A percentile compares a stretch with the other conserved stretches of the same genome.
These are phyloP conservation scores for Paramecium octaurelia DNA, from an alignment of 73 alveolate genomes.

Conservation along the genomic window DNA sequence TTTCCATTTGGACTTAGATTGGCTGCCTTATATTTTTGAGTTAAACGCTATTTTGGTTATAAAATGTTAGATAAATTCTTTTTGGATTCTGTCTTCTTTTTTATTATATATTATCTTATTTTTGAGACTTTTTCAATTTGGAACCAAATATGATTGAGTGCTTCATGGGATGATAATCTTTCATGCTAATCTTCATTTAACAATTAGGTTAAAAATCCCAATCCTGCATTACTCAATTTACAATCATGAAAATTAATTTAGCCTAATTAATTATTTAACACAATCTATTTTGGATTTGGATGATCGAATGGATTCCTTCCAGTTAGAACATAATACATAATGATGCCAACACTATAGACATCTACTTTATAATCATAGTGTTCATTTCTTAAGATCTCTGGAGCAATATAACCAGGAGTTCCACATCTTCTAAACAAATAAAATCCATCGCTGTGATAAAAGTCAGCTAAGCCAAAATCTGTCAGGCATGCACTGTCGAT, in stretches of 20 bases:
- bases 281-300: not conserved
- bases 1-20: not conserved
- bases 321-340: slow-evolving; percentile 61
- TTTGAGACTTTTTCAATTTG: not conserved
- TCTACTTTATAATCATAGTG: slow-evolving; percentile 51
- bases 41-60: not conserved
- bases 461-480: slow-evolving; percentile 39
- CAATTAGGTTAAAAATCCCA: not conserved
- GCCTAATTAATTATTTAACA: not conserved
- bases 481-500: slow-evolving; percentile 69
- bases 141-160: slow-evolving; percentile 17
- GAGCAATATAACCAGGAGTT: slow-evolving; percentile 60
- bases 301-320: slow-evolving; percentile 59
- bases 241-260: not conserved
- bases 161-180: slow-evolving; percentile 26
- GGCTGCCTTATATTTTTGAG: not conserved
- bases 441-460: not conserved
- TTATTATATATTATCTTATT: not conserved
- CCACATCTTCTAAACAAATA: slow-evolving; percentile 53
- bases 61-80: not conserved
- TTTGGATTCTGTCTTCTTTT: not conserved
- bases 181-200: not conserved
- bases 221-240: not conserved
- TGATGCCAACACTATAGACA: slow-evolving; percentile 48
- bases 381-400: slow-evolving; percentile 52